Base-by-base conservation (phyloP, 805 yeast species). In the Sugiyamaella valdiviana region DNA sequence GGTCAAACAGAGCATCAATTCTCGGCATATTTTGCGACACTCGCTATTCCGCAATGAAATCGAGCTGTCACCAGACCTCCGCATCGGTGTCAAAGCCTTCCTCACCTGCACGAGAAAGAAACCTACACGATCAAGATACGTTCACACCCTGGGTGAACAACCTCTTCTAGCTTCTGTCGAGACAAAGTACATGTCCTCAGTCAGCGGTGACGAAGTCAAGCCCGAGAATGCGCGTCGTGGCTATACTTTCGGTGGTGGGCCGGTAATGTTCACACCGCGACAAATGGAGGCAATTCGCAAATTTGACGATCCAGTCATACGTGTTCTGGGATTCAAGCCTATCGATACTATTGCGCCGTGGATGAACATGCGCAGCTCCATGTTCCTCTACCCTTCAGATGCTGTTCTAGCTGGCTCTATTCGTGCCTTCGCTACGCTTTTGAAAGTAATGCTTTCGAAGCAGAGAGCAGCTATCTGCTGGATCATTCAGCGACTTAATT, bases 51-150 rank as follows among this genome's bases (percentile, higher is more conserved):
- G 76, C 14, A 78, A 85, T 51, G 77, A 80, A 7, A 63, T 89
- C 41, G 73, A 78, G 1, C 65, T 87, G 4, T 74, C 79, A 41
- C 78, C 77, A 35, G 65, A 69, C 0, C 48, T 90, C 16, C 70
- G 72, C 0, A 75, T 91, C 42, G 83, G 88, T 0, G 72, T 90
- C 0, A 78, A 77, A 55, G 97, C 95, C 0, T 85, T 79, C 58
- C 66, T 83, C 0, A 71, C 85, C n/a, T 76, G 75, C 51, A 70
- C 73, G 6, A 79, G 77, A 45, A 82, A 81, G 50, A 74, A 70
- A 38, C 58, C 78, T 0, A 70, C 74, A 16, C 66, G 75, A n/a
- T 68, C 77, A 10, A 73, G 73, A 36, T 70, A 71, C 39, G 76
- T 85, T 4, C 79, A 76, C 61, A 78, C 76, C 38, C 73, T 74